Evolutionary conservation across 2,329 filamentous ascomycete genomes (phyloP).

Genomic region (Arthrobotrys sphaeroides): DNA sequence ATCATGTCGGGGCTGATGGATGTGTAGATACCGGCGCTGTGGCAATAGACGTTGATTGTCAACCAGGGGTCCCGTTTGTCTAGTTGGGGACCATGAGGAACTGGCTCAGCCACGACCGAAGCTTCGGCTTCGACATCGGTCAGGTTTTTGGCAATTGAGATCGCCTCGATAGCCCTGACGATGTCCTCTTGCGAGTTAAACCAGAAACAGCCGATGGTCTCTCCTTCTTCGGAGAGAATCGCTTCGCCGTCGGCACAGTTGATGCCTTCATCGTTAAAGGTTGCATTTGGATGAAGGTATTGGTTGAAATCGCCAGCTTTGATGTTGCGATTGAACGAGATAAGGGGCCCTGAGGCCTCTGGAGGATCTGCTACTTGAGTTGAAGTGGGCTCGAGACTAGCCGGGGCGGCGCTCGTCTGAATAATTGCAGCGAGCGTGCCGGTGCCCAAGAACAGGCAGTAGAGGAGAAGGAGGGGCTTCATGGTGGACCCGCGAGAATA

Average conservation of each 20-base stretch:
- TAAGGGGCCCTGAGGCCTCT: not conserved
- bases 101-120: not conserved
- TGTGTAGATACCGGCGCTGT: not conserved
- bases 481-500: not conserved
- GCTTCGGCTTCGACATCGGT: not conserved
- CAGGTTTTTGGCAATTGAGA: not conserved
- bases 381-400: not conserved
- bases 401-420: not conserved
- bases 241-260: not conserved
- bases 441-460: not conserved
- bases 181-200: not conserved
- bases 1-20: not conserved
- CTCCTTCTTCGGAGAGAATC: not conserved
- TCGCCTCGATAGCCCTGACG: not conserved
- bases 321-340: not conserved
- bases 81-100: not conserved
- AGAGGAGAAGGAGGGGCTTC: not conserved
- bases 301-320: not conserved
- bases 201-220: not conserved
- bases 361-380: no score
- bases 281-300: not conserved
- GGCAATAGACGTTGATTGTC: not conserved
- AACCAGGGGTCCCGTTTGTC: not conserved
- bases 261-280: not conserved
- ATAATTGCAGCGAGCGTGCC: not conserved